Base-by-base conservation (phyloP, 495 filamentous ascomycete genomes). In the Penicillium egyptiacum region DNA sequence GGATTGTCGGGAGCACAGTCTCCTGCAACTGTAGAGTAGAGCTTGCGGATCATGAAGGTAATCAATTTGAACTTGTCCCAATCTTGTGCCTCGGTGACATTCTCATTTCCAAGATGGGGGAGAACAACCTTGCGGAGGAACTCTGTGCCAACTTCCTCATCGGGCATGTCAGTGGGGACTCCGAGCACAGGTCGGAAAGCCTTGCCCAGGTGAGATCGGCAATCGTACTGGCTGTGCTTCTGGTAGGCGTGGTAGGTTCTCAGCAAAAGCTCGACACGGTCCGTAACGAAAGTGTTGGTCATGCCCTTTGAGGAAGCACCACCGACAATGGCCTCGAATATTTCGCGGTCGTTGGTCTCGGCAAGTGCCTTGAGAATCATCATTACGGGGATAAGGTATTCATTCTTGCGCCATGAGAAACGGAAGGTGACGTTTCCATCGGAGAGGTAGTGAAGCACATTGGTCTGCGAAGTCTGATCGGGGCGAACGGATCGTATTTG, bases 361-460 rank as follows among this genome's bases (percentile, higher is more conserved):
- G 92, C 83, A 43, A 98, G 81, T 3, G 94, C 94, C 76, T 97
- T 98, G 58, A 98, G 73, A 14, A 97, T 83, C 94, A 98, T 97
- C 82, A 96, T 86, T 57, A 91, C 89, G 17, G 94, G 94, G 14
- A 98, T 81, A 22, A 97, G 81, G 67, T 88, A 98, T 74, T 98
- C 94, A 60, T 90, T 90, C 79, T 98, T 98, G 59, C 93, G 81
- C 94, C 94, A 98, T 2, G 93, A 96, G 73, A 98, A 98, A 39
- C 94, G 83, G 77, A 98, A 96, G 2, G 89, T 96, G 57, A 97
- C 84, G 70, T 96, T 97, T 59, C 94, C 94, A 71, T 98, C 93
- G 58, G 80, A 88, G 45, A 97, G 85, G 73, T 97, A 98, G 72
- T 98, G 94, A 23, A 98, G 80, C 23, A 96, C 91, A 63, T 97